Evolutionary conservation across 2,329 filamentous ascomycete species (phyloP), one percentile per base, ranked within the genome.

Genomic region (Fusarium bactridioides): DNA sequence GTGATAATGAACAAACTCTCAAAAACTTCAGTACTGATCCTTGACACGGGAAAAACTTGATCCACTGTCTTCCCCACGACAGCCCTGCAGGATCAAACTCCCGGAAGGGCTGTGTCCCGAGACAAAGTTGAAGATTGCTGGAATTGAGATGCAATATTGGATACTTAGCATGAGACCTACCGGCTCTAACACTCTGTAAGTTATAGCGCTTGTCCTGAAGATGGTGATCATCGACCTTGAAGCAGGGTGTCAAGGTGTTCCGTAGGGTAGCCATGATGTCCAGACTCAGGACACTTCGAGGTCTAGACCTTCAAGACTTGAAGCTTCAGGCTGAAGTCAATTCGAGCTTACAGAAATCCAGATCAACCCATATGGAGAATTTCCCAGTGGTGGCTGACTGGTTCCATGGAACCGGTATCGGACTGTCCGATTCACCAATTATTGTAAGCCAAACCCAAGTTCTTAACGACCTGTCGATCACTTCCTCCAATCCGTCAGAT

Each of bases 21-120:
- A 35, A 44, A 71, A 71, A 63, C 55, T 70, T 59, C 31, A 51
- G n/a, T 60, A 74, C 54, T 60, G 61, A 65, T 47, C 59, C 60
- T 71, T 63, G 31, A 51, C 41, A 23, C 73, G 73, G 75, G 75
- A 73, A 76, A 77, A 77, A 72, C 61, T 73, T 77, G 75, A 77
- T 77, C 75, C 75, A 77, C 65, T 47, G 27, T 63, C 25, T n/a
- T 51, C 70, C 45, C 70, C 61, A 67, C 61, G 70, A 54, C 19
- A 57, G 48, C 29, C 44, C 61, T 56, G n/a, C 27, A 53, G 15
- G n/a, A 27, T 18, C 41, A 40, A 18, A 23, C 19, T 35, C 47
- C 47, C 13, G 7, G 13, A 27, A n/a, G 4, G 21, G 33, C 19
- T 55, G 18, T 10, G 16, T 35, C 9, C 6, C 19, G 23, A 64